A percentile compares a stretch with the other conserved stretches of the same genome.
phyloP scores from a whole-genome alignment of 2,329 filamentous ascomycete genomes.

The Cercospora sp. region DNA sequence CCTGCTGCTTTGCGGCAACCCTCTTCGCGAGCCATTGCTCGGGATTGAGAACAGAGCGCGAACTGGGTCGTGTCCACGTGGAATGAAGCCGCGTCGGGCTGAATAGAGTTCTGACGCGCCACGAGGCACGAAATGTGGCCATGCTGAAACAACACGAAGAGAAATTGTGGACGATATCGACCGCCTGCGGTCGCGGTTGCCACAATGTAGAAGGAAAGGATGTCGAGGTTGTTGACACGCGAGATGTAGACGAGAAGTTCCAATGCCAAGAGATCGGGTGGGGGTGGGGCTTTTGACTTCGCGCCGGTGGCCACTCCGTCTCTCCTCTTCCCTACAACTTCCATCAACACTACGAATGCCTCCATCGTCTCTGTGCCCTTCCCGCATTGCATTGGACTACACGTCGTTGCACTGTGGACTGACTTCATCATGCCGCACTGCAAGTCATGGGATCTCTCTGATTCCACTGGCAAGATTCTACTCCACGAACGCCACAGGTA shows the following conservation, averaged over 20 bases:
- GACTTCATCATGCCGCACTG: too few relatives aligned
- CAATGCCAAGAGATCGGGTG: background rate
- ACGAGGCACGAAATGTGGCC: background rate
- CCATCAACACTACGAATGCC: background rate
- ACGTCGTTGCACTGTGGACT: too few relatives aligned
- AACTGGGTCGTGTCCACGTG: background rate
- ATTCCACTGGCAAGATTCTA: too few relatives aligned
- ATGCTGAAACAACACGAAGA: background rate
- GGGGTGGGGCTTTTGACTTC: background rate
- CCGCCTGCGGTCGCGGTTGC: too few relatives aligned
- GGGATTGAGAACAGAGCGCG: background rate
- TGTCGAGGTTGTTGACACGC: background rate
- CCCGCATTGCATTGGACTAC: too few relatives aligned
- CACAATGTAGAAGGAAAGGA: background rate
- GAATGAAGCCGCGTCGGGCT: background rate
- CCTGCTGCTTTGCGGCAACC: background rate
- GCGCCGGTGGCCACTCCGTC: background rate
- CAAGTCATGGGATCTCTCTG: too few relatives aligned
- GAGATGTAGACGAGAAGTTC: background rate
- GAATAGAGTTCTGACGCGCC: background rate
- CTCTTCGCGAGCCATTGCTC: background rate
- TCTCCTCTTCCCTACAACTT: too few relatives aligned
- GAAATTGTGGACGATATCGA: too few relatives aligned
- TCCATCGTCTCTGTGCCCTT: background rate
- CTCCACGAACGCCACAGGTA: too few relatives aligned